Conservation (phyloP, 345 rosid species). For the Zanthoxylum bungeanum region DNA sequence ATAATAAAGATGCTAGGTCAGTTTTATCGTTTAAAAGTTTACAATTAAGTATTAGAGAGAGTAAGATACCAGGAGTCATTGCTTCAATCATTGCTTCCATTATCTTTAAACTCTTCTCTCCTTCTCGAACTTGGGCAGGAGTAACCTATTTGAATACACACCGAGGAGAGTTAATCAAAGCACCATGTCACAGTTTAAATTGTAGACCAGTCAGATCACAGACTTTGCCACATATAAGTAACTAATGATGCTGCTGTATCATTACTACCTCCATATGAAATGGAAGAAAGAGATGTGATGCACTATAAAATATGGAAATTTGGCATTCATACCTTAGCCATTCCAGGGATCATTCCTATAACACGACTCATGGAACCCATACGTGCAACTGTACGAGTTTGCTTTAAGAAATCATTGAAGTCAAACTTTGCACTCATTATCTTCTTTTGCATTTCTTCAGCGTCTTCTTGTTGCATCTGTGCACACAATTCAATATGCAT, state of each 20-base stretch:
- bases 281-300: neutral
- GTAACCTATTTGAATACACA: slow-evolving; percentile 49
- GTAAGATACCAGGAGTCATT: slow-evolving; percentile 82
- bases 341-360: slow-evolving; percentile 97
- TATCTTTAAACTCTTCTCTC: slow-evolving; percentile 77
- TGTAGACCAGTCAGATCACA: neutral
- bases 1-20: neutral
- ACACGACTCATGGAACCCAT: slow-evolving; percentile 97
- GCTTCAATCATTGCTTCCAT: slow-evolving; percentile 93
- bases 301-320: slow-evolving; percentile 7
- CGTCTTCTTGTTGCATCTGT: slow-evolving; percentile 97
- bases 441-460: slow-evolving; percentile 95
- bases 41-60: slow-evolving; percentile 7
- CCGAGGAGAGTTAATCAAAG: neutral
- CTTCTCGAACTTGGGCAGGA: slow-evolving; percentile 93
- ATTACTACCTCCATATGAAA: neutral
- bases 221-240: neutral
- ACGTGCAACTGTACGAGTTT: slow-evolving; percentile 91
- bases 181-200: neutral
- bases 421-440: slow-evolving; percentile 96
- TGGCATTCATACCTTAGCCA: slow-evolving; percentile 66
- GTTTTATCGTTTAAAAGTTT: slow-evolving; percentile 9
- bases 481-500: slow-evolving; percentile 15
- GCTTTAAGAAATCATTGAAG: slow-evolving; percentile 95
- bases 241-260: neutral